Conservation (phyloP, 2,329 filamentous ascomycete species). For the Claviceps fusiformis region DNA sequence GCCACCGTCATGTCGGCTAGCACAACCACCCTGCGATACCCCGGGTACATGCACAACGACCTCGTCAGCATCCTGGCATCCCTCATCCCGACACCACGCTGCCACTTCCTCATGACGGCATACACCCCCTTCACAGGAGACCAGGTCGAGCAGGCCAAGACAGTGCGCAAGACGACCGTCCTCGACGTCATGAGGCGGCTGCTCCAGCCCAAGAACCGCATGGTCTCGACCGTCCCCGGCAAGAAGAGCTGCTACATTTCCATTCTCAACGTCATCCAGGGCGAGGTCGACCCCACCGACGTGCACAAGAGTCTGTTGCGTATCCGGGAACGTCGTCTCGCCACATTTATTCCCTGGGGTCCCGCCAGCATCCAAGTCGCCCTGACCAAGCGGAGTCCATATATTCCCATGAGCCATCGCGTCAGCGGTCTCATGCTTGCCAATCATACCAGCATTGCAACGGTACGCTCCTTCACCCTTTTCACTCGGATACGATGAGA, state of each 20-base stretch:
- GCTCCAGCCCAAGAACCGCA: constrained; percentile 95
- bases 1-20: constrained; percentile 98
- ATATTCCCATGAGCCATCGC: constrained; percentile 84
- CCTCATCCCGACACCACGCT: constrained; percentile 87
- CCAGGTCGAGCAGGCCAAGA: constrained; percentile 93
- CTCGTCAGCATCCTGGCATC: constrained; percentile 93
- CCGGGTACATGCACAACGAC: constrained; percentile 99
- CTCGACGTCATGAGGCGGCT: constrained; percentile 93
- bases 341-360: constrained; percentile 97
- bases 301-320: constrained; percentile 95
- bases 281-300: constrained; percentile 94
- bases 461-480: constrained; percentile 33
- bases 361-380: constrained; percentile 96
- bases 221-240: constrained; percentile 90
- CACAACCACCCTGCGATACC: constrained; percentile 90
- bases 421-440: constrained; percentile 96
- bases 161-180: constrained; percentile 94
- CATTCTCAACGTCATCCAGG: constrained; percentile 97
- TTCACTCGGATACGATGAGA: background rate
- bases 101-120: constrained; percentile 96
- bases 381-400: constrained; percentile 89
- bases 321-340: constrained; percentile 84
- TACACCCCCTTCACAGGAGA: constrained; percentile 97
- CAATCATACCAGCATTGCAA: constrained; percentile 94
- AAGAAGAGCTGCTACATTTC: constrained; percentile 99